phyloP scores from a whole-genome alignment of 768 basidiomycete genomes.

The Neoboletus brunneissimus region DNA sequence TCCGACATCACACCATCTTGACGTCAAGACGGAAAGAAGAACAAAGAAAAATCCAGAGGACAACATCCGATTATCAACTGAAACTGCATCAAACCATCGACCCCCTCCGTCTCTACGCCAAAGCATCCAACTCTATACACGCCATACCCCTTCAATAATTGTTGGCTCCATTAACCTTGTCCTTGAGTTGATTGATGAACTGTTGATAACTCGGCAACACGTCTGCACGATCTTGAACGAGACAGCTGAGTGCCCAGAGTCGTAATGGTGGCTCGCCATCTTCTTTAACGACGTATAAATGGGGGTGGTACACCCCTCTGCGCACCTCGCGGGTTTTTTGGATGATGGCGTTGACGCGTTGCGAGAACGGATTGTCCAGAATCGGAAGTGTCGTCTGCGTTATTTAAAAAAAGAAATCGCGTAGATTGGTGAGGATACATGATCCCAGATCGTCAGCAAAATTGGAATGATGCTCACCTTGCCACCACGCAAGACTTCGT shows the following conservation, averaged over 20 bases:
- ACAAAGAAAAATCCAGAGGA: not conserved
- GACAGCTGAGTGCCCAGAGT: constrained; percentile 90
- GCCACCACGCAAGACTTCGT: constrained; percentile 87
- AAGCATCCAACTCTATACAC: not conserved
- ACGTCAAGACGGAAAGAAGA: not conserved
- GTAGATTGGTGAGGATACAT: not conserved
- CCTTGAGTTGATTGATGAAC: constrained; percentile 85
- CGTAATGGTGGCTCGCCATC: constrained; percentile 94
- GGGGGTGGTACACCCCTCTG: constrained; percentile 87
- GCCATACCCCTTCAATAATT: constrained; percentile 21
- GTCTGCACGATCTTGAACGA: constrained; percentile 96
- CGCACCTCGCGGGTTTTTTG: constrained; percentile 95
- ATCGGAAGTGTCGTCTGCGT: constrained; percentile 79
- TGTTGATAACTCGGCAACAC: constrained; percentile 95
- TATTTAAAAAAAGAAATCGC: not conserved
- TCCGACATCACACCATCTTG: not conserved
- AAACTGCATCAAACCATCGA: not conserved
- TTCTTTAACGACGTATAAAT: constrained; percentile 95
- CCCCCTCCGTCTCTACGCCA: not conserved
- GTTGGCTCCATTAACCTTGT: constrained; percentile 55
- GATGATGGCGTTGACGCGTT: constrained; percentile 89
- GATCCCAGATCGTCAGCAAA: not conserved
- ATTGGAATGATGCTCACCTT: constrained; percentile 53
- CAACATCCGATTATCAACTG: not conserved
- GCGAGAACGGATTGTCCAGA: constrained; percentile 93